Conservation (phyloP, 2,329 filamentous ascomycete genomes). For the Dendrostoma leiphaemia region DNA sequence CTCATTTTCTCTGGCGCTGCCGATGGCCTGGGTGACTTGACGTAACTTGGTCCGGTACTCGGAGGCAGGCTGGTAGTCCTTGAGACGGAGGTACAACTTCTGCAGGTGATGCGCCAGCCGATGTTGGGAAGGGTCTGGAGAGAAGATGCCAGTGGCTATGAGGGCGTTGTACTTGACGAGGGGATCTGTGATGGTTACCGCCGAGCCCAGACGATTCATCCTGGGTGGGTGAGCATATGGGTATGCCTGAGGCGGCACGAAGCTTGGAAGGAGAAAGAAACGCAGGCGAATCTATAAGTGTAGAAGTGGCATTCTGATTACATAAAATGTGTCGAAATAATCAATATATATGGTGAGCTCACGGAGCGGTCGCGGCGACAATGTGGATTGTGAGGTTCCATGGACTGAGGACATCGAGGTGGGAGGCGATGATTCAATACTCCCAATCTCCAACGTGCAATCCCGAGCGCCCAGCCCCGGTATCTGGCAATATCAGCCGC, state of each 20-base stretch:
- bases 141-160: conserved; percentile 63
- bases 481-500: conserved; percentile 13
- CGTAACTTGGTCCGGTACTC: conserved; percentile 68
- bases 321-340: not conserved
- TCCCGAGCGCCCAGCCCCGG: not conserved
- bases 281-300: not conserved
- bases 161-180: conserved; percentile 74
- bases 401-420: not conserved
- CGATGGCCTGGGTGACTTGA: conserved; percentile 52
- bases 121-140: conserved; percentile 70
- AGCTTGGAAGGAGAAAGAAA: too few relatives aligned
- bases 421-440: conserved; percentile 7
- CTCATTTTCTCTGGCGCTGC: conserved; percentile 30
- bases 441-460: not conserved
- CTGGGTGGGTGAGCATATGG: not conserved
- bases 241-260: not conserved
- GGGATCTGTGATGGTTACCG: conserved; percentile 66
- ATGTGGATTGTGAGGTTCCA: not conserved
- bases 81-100: conserved; percentile 71
- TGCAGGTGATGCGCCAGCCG: conserved; percentile 73
- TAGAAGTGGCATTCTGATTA: not conserved
- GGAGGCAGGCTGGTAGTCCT: conserved; percentile 72
- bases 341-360: not conserved
- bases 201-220: conserved; percentile 39
- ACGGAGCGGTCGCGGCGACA: not conserved